Evolutionary conservation across 2,329 filamentous ascomycete genomes (phyloP).

Genomic region (Colletotrichum destructivum): DNA sequence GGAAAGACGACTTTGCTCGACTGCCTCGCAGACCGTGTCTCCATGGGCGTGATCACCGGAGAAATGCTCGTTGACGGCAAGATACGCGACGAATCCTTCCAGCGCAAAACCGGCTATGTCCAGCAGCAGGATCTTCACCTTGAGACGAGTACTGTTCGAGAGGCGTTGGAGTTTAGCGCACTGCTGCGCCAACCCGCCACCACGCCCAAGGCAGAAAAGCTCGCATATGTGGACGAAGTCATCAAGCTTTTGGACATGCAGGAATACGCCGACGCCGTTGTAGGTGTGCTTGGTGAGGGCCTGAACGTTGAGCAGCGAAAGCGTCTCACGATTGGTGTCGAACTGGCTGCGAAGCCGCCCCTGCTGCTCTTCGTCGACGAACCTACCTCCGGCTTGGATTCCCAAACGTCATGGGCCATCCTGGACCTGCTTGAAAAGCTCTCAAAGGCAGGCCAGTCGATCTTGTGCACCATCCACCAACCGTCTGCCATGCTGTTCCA

Average conservation of each 20-base stretch:
- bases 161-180: constrained; percentile 77
- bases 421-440: constrained; percentile 79
- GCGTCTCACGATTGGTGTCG: constrained; percentile 82
- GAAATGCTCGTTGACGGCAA: constrained; percentile 79
- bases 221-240: constrained; percentile 49
- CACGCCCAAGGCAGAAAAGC: constrained; percentile 55
- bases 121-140: constrained; percentile 71
- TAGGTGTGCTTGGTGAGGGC: constrained; percentile 76
- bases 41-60: constrained; percentile 77
- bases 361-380: constrained; percentile 84
- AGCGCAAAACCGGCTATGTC: constrained; percentile 78
- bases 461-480: constrained; percentile 50
- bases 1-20: constrained; percentile 69
- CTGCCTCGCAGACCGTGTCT: constrained; percentile 76
- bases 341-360: constrained; percentile 80
- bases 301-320: constrained; percentile 62
- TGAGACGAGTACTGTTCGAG: constrained; percentile 63
- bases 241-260: constrained; percentile 58
- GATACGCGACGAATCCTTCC: constrained; percentile 75
- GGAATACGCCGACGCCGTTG: constrained; percentile 79
- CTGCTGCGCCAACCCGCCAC: constrained; percentile 76
- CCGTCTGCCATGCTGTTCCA: constrained; percentile 44
- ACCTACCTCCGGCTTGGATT: constrained; percentile 82
- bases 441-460: constrained; percentile 64
- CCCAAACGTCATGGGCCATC: constrained; percentile 83